Conservation (phyloP, 148 eudicot genomes). For the Chenopodium suecicum region DNA sequence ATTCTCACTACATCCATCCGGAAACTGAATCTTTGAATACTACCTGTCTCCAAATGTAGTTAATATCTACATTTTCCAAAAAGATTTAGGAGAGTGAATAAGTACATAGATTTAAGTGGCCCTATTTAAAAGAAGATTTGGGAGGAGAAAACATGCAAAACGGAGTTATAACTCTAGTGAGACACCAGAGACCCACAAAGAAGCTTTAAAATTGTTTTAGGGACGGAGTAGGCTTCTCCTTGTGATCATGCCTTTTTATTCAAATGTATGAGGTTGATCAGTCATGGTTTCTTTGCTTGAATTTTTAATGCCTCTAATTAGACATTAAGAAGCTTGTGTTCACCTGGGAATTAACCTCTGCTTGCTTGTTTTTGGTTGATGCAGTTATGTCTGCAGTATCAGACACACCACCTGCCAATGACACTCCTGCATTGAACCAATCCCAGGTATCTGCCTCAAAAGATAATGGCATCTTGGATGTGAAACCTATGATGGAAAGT, state of each 20-base stretch:
- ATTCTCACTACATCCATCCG: background rate
- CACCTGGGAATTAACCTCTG: background rate
- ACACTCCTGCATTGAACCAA: conserved; percentile 4
- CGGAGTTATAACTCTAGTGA: no score
- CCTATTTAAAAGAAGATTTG: background rate
- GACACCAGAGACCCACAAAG: no score
- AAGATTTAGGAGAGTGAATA: background rate
- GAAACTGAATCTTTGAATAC: background rate
- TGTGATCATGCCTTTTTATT: background rate
- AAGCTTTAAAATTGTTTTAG: no score
- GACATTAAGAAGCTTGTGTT: background rate
- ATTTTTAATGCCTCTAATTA: background rate
- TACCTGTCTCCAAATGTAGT: background rate
- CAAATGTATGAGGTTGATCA: background rate
- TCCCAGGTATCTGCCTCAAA: conserved; percentile 1
- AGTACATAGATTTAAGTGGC: background rate
- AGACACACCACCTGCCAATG: conserved; percentile 17
- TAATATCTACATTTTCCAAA: background rate
- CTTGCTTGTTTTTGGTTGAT: conserved; percentile 11
- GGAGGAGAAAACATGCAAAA: no score
- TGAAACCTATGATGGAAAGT: conserved; percentile 9
- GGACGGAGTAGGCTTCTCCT: no score
- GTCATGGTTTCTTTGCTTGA: background rate
- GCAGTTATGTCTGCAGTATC: conserved; percentile 28
- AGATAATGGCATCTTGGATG: conserved; percentile 15